Base-by-base conservation (phyloP, 202 grass and related monocot genomes). In the Panicum hallii region DNA sequence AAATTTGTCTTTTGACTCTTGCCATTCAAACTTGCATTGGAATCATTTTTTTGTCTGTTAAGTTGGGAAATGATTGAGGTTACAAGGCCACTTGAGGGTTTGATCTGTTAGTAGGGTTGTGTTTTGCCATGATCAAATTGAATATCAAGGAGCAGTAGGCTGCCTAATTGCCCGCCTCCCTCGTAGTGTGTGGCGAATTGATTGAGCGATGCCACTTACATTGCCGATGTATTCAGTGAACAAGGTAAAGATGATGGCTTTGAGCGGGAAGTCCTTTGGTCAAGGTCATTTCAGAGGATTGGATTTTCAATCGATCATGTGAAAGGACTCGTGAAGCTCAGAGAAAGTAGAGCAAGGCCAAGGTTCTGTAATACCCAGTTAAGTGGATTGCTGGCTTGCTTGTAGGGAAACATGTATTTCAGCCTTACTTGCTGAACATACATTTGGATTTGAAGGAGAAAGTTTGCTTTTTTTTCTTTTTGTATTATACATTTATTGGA, bases 301-400 rank as follows among this genome's bases (percentile, higher is more conserved):
- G 50, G 54, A 11, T 79, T 74, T 86, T 74, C 16, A 50, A 53
- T 86, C 73, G 63, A 62, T 77, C 55, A 30, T 64, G 53, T 85
- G 36, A 77, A 83, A 76, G 66, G 67, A 74, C 38, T 30, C 26
- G 63, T 66, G n/a, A 67, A 50, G 32, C 73, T 70, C 62, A 45
- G 68, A 79, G 32, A 48, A 79, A 87, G 69, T 70, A 85, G 43
- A 83, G 58, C 75, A 69, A 62, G 34, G 65, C 64, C 20, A 67
- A 79, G 23, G 77, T 87, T 44, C 67, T 54, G 42, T 19, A 69
- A 6, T 58, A 70, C 63, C 12, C 60, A 74, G 79, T 87, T 56
- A 87, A 79, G 74, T 74, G 49, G 42, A 61, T 73, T 58, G 63
- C 23, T 69, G 23, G 63, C 40, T 65, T 83, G 49, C 50, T 89